A percentile compares a stretch with the other conserved stretches of the same genome.
phyloP scores from a whole-genome alignment of 371 early-diverging fungal genomes.

The Phascolomyces articulosus region DNA sequence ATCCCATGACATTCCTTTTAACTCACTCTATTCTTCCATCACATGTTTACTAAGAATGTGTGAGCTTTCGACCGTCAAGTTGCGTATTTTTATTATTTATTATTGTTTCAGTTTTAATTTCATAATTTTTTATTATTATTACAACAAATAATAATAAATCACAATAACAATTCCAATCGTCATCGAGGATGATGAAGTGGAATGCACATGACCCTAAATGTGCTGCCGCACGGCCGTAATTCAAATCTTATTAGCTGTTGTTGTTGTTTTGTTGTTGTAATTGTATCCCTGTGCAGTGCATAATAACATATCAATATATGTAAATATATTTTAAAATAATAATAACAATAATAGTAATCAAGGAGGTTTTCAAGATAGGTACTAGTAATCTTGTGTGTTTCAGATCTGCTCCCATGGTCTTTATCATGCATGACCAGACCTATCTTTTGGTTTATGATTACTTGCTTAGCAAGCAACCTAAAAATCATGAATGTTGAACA shows the following conservation, averaged over 20 bases:
- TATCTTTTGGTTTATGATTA: too few relatives aligned
- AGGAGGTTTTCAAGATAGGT: background rate
- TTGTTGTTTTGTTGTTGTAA: background rate
- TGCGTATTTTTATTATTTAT: background rate
- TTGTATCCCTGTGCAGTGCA: background rate
- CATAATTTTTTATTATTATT: too few relatives aligned
- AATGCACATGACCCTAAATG: slow-evolving; percentile 2
- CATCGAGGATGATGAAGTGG: too few relatives aligned
- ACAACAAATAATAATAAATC: too few relatives aligned
- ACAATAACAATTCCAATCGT: too few relatives aligned
- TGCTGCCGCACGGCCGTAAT: slow-evolving; percentile 1
- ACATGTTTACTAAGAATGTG: background rate
- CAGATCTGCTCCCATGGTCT: background rate
- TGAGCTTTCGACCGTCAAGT: background rate
- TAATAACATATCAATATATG: background rate
- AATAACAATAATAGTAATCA: too few relatives aligned
- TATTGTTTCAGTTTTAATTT: slow-evolving; percentile 5
- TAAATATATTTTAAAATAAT: too few relatives aligned
- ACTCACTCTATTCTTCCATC: background rate
- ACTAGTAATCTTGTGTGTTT: background rate
- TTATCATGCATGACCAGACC: background rate
- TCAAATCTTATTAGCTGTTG: background rate
- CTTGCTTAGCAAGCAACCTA: too few relatives aligned
- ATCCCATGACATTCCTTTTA: slow-evolving; percentile 1
- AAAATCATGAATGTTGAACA: background rate